Conservation (phyloP, 257 asterid genomes). For the Forsythia suspensa region DNA sequence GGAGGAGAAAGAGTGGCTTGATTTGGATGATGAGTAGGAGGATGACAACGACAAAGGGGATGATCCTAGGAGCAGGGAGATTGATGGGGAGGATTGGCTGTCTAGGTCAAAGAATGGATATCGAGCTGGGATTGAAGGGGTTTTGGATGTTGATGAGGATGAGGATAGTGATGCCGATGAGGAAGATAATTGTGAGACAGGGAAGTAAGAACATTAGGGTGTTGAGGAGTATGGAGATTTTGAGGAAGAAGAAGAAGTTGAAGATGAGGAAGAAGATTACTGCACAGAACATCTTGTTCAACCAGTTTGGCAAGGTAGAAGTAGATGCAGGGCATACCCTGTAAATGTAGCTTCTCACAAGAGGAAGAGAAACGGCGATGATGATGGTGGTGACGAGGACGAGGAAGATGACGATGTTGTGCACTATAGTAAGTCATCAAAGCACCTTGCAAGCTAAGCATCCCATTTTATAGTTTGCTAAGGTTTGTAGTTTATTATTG, state of each 20-base stretch:
- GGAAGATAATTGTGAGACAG: conserved; percentile 91
- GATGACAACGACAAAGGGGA: conserved; percentile 57
- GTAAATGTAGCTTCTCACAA: conserved; percentile 46
- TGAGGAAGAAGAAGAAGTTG: conserved; percentile 43
- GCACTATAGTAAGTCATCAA: conserved; percentile 27
- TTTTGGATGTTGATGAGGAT: conserved; percentile 90
- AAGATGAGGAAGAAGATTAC: conserved; percentile 77
- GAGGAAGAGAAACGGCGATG: conserved; percentile 45
- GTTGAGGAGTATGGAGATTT: conserved; percentile 65
- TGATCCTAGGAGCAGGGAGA: conserved; percentile 92
- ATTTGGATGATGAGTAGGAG: conserved; percentile 89
- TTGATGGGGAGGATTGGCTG: conserved; percentile 70
- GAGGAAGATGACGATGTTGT: conserved; percentile 27
- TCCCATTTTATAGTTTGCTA: no score
- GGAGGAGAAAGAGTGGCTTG: conserved; percentile 92
- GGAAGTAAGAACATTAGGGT: conserved; percentile 66
- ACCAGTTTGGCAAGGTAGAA: conserved; percentile 70
- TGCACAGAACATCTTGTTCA: conserved; percentile 72
- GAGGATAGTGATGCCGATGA: conserved; percentile 87
- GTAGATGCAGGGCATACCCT: conserved; percentile 42
- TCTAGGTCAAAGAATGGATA: conserved; percentile 54
- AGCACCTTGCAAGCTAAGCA: conserved; percentile 23
- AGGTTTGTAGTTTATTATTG: no score
- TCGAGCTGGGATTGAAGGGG: conserved; percentile 61
- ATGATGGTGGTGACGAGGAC: not conserved